Percentiles rank a stretch among this genome's conserved stretches.
phyloP scores from a whole-genome alignment of 805 yeast genomes.

The Lachancea sp. region DNA sequence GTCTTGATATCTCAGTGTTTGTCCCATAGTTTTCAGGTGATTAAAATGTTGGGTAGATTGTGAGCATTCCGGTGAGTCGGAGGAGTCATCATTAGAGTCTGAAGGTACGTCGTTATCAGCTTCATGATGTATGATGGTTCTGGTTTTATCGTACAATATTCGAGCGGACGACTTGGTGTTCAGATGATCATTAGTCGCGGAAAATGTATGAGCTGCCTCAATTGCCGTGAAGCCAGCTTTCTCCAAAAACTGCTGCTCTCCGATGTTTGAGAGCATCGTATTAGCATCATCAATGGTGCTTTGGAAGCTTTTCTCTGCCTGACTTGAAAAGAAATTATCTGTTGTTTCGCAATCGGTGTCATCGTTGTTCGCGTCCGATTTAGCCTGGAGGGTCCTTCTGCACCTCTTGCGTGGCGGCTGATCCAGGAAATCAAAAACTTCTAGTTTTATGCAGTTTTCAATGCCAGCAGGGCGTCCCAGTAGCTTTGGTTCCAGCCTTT shows the following conservation, averaged over 20 bases:
- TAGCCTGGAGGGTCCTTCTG: constrained; percentile 8
- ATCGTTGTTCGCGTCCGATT: constrained; percentile 1
- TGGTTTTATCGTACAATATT: constrained; percentile 17
- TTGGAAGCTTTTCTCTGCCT: constrained; percentile 10
- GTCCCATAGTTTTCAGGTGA: constrained; percentile 33
- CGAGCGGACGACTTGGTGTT: background rate
- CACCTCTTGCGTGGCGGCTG: constrained; percentile 16
- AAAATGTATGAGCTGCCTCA: background rate
- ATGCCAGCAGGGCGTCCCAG: background rate
- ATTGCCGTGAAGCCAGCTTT: constrained; percentile 1
- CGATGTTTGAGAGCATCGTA: constrained; percentile 6
- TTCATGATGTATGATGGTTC: constrained; percentile 19
- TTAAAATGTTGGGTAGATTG: constrained; percentile 20
- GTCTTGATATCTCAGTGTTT: constrained; percentile 30
- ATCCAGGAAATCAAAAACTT: constrained; percentile 19
- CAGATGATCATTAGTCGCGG: background rate
- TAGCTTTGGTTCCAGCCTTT: background rate
- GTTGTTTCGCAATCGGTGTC: constrained; percentile 1
- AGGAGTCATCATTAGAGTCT: constrained; percentile 9
- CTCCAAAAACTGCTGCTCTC: constrained; percentile 6
- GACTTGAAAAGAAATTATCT: constrained; percentile 11
- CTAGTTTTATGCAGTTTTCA: constrained; percentile 9
- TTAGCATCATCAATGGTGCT: constrained; percentile 9
- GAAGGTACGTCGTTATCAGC: constrained; percentile 4
- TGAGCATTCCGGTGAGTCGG: constrained; percentile 8